Conservation (phyloP, 2,329 filamentous ascomycete genomes). For the Clonostachys rhizophaga region DNA sequence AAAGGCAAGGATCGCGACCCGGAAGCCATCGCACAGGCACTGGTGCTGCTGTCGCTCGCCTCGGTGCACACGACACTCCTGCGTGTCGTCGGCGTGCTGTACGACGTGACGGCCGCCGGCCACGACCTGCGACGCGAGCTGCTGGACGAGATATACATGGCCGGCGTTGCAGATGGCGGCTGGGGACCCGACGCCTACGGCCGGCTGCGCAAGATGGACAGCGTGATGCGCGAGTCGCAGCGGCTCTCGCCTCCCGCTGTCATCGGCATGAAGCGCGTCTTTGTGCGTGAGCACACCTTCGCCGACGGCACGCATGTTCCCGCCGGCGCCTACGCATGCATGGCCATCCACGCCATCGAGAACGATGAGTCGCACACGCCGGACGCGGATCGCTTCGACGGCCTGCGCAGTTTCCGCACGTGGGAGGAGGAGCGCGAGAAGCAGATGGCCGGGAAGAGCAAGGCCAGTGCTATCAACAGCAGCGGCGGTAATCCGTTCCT, state of each 20-base stretch:
- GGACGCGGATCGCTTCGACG: constrained; percentile 38
- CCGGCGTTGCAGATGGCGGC: constrained; percentile 21
- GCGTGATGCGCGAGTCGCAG: constrained; percentile 40
- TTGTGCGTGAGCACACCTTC: constrained; percentile 13
- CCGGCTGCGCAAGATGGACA: constrained; percentile 40
- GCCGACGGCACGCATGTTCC: constrained; percentile 38
- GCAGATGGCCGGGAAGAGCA: constrained; percentile 4
- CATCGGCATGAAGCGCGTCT: constrained; percentile 37
- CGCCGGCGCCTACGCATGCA: constrained; percentile 33
- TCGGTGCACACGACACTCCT: constrained; percentile 40
- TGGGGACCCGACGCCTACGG: constrained; percentile 34
- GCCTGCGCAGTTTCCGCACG: constrained; percentile 36
- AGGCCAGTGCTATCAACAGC: constrained; percentile 6
- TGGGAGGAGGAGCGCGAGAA: neutral
- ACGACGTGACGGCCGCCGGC: constrained; percentile 37
- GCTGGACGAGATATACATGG: constrained; percentile 35
- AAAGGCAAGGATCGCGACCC: neutral
- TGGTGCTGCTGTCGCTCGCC: constrained; percentile 37
- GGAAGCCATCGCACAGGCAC: constrained; percentile 29
- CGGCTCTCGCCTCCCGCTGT: constrained; percentile 30
- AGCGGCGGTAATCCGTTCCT: constrained; percentile 31
- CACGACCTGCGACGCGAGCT: constrained; percentile 42
- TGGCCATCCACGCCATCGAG: constrained; percentile 33
- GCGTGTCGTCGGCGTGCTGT: constrained; percentile 40
- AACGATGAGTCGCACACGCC: constrained; percentile 32